Conservation (phyloP, 805 yeast genomes). For the Huiozyma naganishii region DNA sequence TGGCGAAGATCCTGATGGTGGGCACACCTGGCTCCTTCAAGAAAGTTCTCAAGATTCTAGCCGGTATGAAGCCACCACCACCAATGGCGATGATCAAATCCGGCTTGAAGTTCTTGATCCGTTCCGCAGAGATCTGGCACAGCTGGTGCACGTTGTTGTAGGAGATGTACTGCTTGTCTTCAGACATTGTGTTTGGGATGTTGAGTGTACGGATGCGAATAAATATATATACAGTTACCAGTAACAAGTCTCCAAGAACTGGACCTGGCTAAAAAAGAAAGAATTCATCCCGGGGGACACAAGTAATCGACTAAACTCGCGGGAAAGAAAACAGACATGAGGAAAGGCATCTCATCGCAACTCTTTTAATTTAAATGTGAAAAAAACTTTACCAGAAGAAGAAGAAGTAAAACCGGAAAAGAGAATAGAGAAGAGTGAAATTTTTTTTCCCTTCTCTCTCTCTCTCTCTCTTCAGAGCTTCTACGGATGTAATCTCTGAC, state of each 20-base stretch:
- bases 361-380: too few species aligned
- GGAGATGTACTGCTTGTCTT: conserved; percentile 57
- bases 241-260: not conserved
- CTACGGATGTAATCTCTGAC: too few species aligned
- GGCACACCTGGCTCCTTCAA: conserved; percentile 80
- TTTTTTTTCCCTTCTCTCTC: too few species aligned
- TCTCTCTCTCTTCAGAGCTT: too few species aligned
- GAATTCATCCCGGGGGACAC: too few species aligned
- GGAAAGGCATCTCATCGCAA: too few species aligned
- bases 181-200: conserved; percentile 13
- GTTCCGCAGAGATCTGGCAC: conserved; percentile 52
- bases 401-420: too few species aligned
- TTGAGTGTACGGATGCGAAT: not conserved
- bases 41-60: conserved; percentile 89
- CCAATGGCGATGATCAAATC: conserved; percentile 92
- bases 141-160: conserved; percentile 74
- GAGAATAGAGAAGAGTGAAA: too few species aligned
- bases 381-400: too few species aligned
- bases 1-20: conserved; percentile 89
- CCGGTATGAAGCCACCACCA: conserved; percentile 97
- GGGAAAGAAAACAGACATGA: too few species aligned
- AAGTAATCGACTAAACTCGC: too few species aligned
- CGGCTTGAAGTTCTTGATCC: conserved; percentile 63
- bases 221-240: not conserved
- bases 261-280: too few species aligned